A percentile compares a stretch with the other conserved stretches of the same genome.
Evolutionary conservation across 768 basidiomycete species (phyloP).

Genomic region (Serendipita sp.): DNA sequence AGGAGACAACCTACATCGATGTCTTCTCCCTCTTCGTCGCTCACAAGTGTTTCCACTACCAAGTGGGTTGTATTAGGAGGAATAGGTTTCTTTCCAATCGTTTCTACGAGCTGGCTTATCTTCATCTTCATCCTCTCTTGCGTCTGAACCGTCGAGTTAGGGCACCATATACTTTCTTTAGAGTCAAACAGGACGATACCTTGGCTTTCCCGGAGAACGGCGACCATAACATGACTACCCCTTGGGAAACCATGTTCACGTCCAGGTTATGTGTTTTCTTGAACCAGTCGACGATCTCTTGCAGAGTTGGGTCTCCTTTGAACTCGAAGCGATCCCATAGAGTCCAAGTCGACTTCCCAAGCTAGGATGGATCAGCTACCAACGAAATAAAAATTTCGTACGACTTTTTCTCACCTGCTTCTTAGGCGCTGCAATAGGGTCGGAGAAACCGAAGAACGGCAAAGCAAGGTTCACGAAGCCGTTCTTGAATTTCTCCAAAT

Average conservation of each 20-base stretch:
- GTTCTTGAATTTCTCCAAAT: conserved; percentile 92
- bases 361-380: conserved; percentile 24
- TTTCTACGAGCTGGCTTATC: conserved; percentile 81
- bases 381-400: not conserved
- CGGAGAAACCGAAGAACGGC: conserved; percentile 98
- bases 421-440: conserved; percentile 82
- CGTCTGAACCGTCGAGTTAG: conserved; percentile 32
- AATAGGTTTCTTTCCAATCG: conserved; percentile 87
- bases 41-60: conserved; percentile 86
- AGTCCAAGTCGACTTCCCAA: conserved; percentile 81
- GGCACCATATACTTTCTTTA: not conserved
- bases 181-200: conserved; percentile 30
- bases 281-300: conserved; percentile 76
- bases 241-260: conserved; percentile 89
- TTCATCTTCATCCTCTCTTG: conserved; percentile 78
- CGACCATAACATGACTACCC: conserved; percentile 96
- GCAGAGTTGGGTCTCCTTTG: conserved; percentile 70
- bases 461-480: conserved; percentile 95
- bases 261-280: conserved; percentile 68
- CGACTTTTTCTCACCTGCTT: conserved; percentile 31
- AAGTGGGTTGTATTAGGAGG: conserved; percentile 69
- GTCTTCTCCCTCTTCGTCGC: conserved; percentile 83
- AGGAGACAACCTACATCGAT: conserved; percentile 50
- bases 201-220: conserved; percentile 87
- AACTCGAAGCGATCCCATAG: conserved; percentile 97